Conservation (phyloP, 306 rosid genomes). For the Datisca glomerata region DNA sequence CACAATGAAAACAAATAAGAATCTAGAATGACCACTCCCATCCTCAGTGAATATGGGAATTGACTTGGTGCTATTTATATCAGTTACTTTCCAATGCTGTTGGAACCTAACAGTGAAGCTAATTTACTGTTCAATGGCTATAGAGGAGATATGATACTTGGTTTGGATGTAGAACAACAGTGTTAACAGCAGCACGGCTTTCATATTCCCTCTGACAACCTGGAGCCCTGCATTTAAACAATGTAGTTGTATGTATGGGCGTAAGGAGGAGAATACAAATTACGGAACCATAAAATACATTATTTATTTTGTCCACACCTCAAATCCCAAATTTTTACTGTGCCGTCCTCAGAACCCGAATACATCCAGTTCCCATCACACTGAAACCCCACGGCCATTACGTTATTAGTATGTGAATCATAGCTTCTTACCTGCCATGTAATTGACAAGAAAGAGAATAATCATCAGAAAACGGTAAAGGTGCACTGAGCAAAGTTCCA, state of each 20-base stretch:
- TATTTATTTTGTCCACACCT: conserved; percentile 33
- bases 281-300: not conserved
- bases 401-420: conserved; percentile 91
- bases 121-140: conserved; percentile 7
- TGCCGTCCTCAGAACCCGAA: conserved; percentile 99
- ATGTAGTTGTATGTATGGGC: conserved; percentile 3
- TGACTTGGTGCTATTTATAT: not conserved
- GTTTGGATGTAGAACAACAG: conserved; percentile 95
- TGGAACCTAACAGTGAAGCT: not conserved
- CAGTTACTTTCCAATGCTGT: too few relatives aligned
- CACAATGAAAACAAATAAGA: not conserved
- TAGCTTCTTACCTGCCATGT: conserved; percentile 74
- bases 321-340: conserved; percentile 97
- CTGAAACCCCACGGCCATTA: conserved; percentile 97
- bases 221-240: conserved; percentile 64
- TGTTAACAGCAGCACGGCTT: conserved; percentile 95
- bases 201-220: conserved; percentile 99
- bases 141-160: conserved; percentile 39
- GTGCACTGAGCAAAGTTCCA: not conserved
- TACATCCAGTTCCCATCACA: conserved; percentile 99
- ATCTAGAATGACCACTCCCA: not conserved
- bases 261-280: conserved; percentile 1
- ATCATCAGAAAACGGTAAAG: conserved; percentile 6
- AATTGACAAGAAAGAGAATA: conserved; percentile 5
- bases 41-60: not conserved